Base-by-base conservation (phyloP, 352 stramenopile species). In the Chrysophaeum taylorii region DNA sequence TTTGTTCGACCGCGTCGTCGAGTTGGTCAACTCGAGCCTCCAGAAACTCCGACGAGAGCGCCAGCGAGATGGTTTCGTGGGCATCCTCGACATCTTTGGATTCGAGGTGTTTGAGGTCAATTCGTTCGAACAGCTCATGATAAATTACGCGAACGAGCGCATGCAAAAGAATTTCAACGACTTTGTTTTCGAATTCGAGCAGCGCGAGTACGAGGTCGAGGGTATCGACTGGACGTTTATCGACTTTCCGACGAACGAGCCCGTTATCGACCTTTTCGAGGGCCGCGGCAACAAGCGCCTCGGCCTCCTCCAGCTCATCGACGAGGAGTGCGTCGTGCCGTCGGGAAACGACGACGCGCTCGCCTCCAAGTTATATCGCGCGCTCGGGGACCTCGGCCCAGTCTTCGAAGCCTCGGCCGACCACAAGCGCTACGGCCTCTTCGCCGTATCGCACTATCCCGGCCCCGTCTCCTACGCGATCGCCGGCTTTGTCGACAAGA, bases 1-100 rank as follows among this genome's bases (percentile, higher is more conserved):
- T n/a, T 77, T 95, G 48, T 98, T 98, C 78, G 88, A 96, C 78
- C 96, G 87, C 80, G 85, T 97, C 63, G 93, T 97, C 29, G 78
- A 86, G 39, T 85, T 93, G 68, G 86, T 96, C 33, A 97, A 97
- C 82, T 69, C 75, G 25, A 80, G 69, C 25, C 81, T 85, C 41
- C 39, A 33, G 39, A 18, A 69, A 50, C 41, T 33, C 23, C 31
- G 61, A 70, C n/a, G 7, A n/a, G n/a, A 37, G 61, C 64, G 53
- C 43, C 4, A 37, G 38, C 48, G 45, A 43, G 68, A 69, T 53
- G 61, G 78, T 82, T 81, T 75, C 16, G 84, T 91, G 64, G 79
- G 79, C 39, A 78, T 91, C n/a, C 72, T 91, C 48, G 85, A 91
- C 77, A 91, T 91, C 69, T 91, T 89, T 77, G 85, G 85, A 1